These are phyloP conservation scores for Euphorbia neoarborescens DNA, from an alignment of 441 rosid species.

Conservation along the genomic window DNA sequence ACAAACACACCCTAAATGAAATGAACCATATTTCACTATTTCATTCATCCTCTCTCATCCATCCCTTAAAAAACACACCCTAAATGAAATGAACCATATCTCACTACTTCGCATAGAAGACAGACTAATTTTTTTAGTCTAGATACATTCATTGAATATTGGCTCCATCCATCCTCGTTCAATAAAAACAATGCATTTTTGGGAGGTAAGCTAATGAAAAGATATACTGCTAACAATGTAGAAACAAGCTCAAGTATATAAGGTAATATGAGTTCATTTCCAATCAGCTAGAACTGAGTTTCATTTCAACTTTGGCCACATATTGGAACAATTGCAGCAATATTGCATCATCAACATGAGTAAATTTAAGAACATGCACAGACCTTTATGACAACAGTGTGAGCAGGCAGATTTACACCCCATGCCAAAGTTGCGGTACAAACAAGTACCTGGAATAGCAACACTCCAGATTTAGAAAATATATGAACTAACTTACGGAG, in stretches of 20 bases:
- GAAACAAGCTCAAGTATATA: neutral
- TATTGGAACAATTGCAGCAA: neutral
- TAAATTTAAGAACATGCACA: constrained; percentile 15
- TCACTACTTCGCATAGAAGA: neutral
- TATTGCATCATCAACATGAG: neutral
- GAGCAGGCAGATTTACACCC: constrained; percentile 99
- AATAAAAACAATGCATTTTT: too few relatives aligned
- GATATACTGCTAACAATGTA: neutral
- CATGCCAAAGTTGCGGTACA: constrained; percentile 99
- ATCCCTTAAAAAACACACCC: neutral
- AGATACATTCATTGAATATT: too few relatives aligned
- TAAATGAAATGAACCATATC: neutral
- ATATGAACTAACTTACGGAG: constrained; percentile 15
- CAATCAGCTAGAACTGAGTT: too few relatives aligned
- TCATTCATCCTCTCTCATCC: too few relatives aligned
- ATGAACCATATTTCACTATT: too few relatives aligned
- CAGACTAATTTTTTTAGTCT: neutral
- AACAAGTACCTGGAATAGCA: constrained; percentile 71
- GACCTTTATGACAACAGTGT: constrained; percentile 97
- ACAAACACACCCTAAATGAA: too few relatives aligned
- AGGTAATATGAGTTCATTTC: neutral
- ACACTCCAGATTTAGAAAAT: constrained; percentile 18
- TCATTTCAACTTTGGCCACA: constrained; percentile 4
- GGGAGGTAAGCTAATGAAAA: neutral
- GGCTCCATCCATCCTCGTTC: too few relatives aligned